A percentile compares a stretch with the other conserved stretches of the same genome.
Evolutionary conservation across 2,329 filamentous ascomycete genomes (phyloP).

Genomic region (Mycosphaerella arachidis): DNA sequence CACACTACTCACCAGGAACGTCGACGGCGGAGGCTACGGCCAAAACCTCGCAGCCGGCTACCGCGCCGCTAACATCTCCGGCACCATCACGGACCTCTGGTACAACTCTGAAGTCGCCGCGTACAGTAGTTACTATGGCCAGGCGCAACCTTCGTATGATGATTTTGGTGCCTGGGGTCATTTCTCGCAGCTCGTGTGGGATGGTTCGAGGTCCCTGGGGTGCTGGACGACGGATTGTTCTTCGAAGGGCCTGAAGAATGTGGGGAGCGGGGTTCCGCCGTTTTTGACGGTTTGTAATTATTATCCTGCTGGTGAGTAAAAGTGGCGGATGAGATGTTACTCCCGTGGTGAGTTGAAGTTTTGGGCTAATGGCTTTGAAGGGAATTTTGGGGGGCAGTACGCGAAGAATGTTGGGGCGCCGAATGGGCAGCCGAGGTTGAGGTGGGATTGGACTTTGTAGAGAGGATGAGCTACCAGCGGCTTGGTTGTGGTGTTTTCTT

Average conservation of each 20-base stretch:
- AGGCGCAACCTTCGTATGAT: conserved; percentile 52
- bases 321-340: background rate
- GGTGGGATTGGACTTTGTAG: conserved; percentile 4
- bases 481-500: background rate
- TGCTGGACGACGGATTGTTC: conserved; percentile 57
- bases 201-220: conserved; percentile 56
- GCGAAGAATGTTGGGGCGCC: conserved; percentile 8
- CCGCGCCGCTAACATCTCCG: conserved; percentile 52
- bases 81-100: conserved; percentile 73
- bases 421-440: conserved; percentile 4
- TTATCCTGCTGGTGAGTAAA: conserved; percentile 59
- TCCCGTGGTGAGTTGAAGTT: too few relatives aligned
- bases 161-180: conserved; percentile 65
- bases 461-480: background rate
- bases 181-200: conserved; percentile 71
- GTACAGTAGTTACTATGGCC: conserved; percentile 37
- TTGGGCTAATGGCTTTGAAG: background rate
- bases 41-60: conserved; percentile 80
- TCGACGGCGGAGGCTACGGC: conserved; percentile 64
- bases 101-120: conserved; percentile 72
- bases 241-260: conserved; percentile 41
- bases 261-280: conserved; percentile 39
- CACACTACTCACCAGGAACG: conserved; percentile 42
- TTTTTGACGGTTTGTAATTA: conserved; percentile 88
- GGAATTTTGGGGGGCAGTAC: conserved; percentile 16